Percentiles rank a stretch among this genome's conserved stretches.
phyloP scores from a whole-genome alignment of 2,329 filamentous ascomycete genomes.

The Scorias spongiosa region DNA sequence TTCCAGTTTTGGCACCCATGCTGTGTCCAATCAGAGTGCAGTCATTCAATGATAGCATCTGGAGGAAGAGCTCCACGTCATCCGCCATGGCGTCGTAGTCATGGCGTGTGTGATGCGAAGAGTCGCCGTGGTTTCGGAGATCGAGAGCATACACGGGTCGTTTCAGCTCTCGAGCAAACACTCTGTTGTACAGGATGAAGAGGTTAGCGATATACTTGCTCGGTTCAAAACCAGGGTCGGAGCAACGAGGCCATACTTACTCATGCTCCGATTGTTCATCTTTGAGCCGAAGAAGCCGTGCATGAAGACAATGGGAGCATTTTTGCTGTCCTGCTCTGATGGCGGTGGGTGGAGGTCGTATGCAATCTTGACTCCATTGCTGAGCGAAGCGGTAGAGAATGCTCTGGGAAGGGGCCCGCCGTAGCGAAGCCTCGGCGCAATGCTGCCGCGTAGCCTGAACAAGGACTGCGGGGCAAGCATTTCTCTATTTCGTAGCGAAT shows the following conservation, averaged over 20 bases:
- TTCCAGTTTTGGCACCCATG: constrained; percentile 91
- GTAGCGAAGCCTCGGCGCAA: not conserved
- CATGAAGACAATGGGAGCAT: constrained; percentile 64
- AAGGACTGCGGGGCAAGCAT: not conserved
- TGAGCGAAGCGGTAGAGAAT: constrained; percentile 16
- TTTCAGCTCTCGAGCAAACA: constrained; percentile 63
- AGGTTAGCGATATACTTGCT: not conserved
- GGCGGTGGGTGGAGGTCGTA: constrained; percentile 53
- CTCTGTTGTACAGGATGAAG: constrained; percentile 34
- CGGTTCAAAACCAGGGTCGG: constrained; percentile 1
- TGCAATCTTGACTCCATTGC: constrained; percentile 32
- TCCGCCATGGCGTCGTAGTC: constrained; percentile 71
- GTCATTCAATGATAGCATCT: constrained; percentile 51
- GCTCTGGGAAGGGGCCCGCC: constrained; percentile 2
- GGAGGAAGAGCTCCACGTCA: constrained; percentile 68
- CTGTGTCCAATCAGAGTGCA: constrained; percentile 81
- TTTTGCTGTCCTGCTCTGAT: constrained; percentile 24
- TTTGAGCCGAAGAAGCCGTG: constrained; percentile 92
- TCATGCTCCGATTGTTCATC: constrained; percentile 85
- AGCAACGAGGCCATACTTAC: constrained; percentile 52
- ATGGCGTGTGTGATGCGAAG: constrained; percentile 60
- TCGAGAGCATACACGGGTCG: constrained; percentile 75
- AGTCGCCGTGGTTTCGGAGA: constrained; percentile 84
- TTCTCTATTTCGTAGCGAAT: not conserved
- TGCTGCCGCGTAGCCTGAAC: not conserved